phyloP scores from a whole-genome alignment of 768 basidiomycete species.

The Royoungia palumana region DNA sequence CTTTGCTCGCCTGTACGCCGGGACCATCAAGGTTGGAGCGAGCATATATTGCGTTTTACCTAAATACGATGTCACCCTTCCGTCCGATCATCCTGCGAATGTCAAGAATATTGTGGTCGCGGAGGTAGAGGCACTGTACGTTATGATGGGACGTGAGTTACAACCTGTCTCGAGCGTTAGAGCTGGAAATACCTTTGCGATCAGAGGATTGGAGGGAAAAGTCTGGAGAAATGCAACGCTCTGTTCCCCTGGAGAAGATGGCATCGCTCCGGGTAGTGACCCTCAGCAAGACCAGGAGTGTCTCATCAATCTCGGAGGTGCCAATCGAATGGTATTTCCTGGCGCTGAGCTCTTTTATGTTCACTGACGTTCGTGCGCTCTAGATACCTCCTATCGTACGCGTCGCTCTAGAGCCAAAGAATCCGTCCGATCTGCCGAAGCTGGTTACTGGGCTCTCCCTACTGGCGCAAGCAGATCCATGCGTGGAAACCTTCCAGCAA shows the following conservation, averaged over 20 bases:
- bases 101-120: constrained; percentile 55
- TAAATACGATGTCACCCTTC: constrained; percentile 69
- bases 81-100: constrained; percentile 67
- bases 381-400: constrained; percentile 90
- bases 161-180: constrained; percentile 75
- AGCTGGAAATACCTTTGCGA: constrained; percentile 94
- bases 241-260: constrained; percentile 58
- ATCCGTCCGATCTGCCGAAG: constrained; percentile 84
- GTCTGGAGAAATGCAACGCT: constrained; percentile 91
- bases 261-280: constrained; percentile 35
- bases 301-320: constrained; percentile 78
- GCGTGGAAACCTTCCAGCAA: constrained; percentile 96
- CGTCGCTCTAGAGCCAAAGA: constrained; percentile 85
- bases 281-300: constrained; percentile 41
- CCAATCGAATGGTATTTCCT: constrained; percentile 55
- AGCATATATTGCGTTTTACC: constrained; percentile 76
- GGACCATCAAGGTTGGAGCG: constrained; percentile 65
- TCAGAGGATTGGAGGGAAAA: constrained; percentile 83
- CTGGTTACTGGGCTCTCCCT: constrained; percentile 83
- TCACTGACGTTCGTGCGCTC: constrained; percentile 2
- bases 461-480: constrained; percentile 93
- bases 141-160: constrained; percentile 98
- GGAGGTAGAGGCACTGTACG: constrained; percentile 75
- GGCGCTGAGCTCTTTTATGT: not conserved
- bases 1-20: constrained; percentile 92